Evolutionary conservation across 306 rosid species (phyloP), one percentile per base, ranked within the genome.

Genomic region (Pueraria montana): DNA sequence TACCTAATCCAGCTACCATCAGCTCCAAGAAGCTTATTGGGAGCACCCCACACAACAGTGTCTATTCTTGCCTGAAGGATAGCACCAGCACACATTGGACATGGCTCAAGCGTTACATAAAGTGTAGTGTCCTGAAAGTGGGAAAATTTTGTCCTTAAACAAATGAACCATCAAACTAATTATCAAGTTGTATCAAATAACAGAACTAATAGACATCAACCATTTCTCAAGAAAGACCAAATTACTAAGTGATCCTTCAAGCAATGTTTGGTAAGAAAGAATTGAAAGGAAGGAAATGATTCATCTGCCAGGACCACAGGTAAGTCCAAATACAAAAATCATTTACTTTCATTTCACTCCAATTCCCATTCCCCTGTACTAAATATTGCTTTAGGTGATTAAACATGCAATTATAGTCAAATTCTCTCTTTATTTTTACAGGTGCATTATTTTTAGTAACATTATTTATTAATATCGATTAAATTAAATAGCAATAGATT

Each of bases 1-100:
- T 89, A 94, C 99, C 94, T 92, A 84, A 96, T 88, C 99, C 99
- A 96, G 92, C 98, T 94, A 64, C 99, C 99, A 84, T 96, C 99
- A 46, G 99, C 98, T 30, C 99, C 99, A 84, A 96, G 98, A 89
- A 96, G 98, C 89, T 91, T 96, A 86, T 96, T 96, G 46, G 99
- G 99, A 80, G 99, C 95, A 86, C 99, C 99, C 99, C 99, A 96
- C 34, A 96, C 99, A 65, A 96, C 86, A 53, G 91, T 88, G 43
- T 83, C 88, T 11, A 96, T 27, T 86, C 99, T 89, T 80, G 99
- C 97, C 80, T 94, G 98, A 67, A 91, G 92, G 72, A 96, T 94
- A 65, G 99, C 99, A 36, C 99, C 99, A 84, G 99, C 98, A 77
- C 99, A 96, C 98, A 96, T 96, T n/a, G 98, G 91, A 74, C 99